A percentile compares a stretch with the other conserved stretches of the same genome.
Conservation (phyloP, 1,284 basidiomycete species). For the Grifola frondosa region DNA sequence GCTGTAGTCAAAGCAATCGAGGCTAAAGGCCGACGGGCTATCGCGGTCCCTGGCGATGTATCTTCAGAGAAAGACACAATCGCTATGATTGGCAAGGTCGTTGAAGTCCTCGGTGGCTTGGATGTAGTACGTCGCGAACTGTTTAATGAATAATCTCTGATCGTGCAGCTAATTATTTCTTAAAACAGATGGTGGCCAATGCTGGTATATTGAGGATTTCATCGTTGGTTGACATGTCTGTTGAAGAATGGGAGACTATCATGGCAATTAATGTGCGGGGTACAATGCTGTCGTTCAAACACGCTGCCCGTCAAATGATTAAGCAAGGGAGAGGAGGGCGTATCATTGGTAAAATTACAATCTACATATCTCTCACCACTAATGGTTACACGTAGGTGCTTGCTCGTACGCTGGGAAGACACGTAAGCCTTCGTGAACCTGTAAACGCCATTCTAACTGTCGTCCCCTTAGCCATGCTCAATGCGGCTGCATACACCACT, state of each 20-base stretch:
- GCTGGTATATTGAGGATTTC: slow-evolving; percentile 18
- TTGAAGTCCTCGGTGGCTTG: slow-evolving; percentile 23
- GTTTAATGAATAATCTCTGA: too few relatives aligned
- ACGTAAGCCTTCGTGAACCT: slow-evolving; percentile 1
- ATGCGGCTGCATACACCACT: slow-evolving; percentile 14
- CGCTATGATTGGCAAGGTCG: slow-evolving; percentile 21
- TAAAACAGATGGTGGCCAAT: slow-evolving; percentile 30
- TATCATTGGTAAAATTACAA: slow-evolving; percentile 20
- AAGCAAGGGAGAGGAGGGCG: slow-evolving; percentile 29
- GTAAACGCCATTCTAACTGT: neutral
- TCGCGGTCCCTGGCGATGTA: slow-evolving; percentile 23
- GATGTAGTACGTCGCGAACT: slow-evolving; percentile 21
- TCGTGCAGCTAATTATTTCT: neutral
- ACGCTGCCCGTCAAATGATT: slow-evolving; percentile 30
- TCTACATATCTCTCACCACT: neutral
- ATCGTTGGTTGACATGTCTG: slow-evolving; percentile 16
- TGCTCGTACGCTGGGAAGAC: slow-evolving; percentile 18
- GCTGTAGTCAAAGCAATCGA: slow-evolving; percentile 19
- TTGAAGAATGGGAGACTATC: slow-evolving; percentile 16
- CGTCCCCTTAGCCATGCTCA: too few relatives aligned
- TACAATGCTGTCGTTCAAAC: slow-evolving; percentile 30
- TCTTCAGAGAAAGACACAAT: slow-evolving; percentile 26
- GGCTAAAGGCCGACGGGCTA: slow-evolving; percentile 11
- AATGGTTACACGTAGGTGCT: slow-evolving; percentile 10
- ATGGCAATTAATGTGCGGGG: slow-evolving; percentile 26